These are phyloP conservation scores for Fagopyrum tataricum DNA, from an alignment of 148 eudicot genomes.

Conservation along the genomic window DNA sequence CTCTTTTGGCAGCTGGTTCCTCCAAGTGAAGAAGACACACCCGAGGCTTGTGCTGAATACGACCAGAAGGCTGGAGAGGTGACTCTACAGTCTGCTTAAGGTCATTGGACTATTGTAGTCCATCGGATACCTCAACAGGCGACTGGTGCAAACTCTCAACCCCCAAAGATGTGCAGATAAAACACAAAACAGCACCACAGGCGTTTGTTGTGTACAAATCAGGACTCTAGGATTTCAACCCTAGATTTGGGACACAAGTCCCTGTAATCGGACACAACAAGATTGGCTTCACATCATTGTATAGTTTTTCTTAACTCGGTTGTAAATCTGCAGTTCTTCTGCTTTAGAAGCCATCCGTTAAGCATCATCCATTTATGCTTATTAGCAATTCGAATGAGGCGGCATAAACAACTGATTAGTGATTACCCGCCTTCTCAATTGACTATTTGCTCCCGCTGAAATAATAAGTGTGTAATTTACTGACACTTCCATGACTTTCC, in stretches of 20 bases:
- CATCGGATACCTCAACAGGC: background rate
- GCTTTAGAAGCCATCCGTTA: background rate
- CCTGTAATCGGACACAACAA: background rate
- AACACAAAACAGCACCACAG: background rate
- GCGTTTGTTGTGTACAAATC: background rate
- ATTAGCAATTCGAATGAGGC: background rate
- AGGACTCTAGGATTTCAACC: background rate
- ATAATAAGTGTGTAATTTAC: constrained; percentile 4
- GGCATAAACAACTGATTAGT: background rate
- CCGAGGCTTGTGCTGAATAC: constrained; percentile 84
- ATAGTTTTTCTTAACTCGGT: background rate
- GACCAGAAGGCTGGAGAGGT: constrained; percentile 54
- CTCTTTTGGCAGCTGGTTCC: constrained; percentile 98
- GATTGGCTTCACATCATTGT: constrained; percentile 12
- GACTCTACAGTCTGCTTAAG: constrained; percentile 61
- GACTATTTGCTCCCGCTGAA: constrained; percentile 3
- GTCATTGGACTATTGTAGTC: background rate
- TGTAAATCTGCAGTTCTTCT: constrained; percentile 10
- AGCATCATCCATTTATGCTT: background rate
- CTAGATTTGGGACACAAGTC: background rate
- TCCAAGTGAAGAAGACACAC: constrained; percentile 99
- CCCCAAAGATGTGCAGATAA: background rate
- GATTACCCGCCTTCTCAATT: background rate
- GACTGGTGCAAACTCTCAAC: background rate
- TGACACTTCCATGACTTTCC: background rate